Base-by-base conservation (phyloP, 768 basidiomycete species). In the Dentipellis sp. region DNA sequence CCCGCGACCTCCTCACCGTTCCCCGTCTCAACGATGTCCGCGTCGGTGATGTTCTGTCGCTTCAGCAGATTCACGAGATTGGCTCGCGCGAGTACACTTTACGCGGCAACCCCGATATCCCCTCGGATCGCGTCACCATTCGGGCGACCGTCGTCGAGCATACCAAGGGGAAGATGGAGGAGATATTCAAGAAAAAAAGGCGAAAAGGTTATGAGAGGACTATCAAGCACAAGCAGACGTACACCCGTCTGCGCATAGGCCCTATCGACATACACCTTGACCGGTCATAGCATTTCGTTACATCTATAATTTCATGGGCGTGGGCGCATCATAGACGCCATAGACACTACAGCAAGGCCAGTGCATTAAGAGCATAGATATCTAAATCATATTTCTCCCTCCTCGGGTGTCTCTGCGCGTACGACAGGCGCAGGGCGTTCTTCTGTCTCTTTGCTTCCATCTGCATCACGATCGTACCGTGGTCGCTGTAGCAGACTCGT, bases 151-250 rank as follows among this genome's bases (percentile, higher is more conserved):
- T 99, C n/a, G 72, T 98, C 48, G 97, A 99, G 71, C 95, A 99
- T 68, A 98, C 97, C 45, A 97, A 94, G 70, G 90, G 92, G 8
- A 79, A 80, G 53, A 88, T 98, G 89, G 89, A 95, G 72, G 79
- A 76, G 64, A 88, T 90, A 54, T 82, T 94, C 73, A 97, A 97
- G 78, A 95, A 94, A 77, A 99, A 98, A 78, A 76, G 94, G 72
- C 85, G 97, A 84, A 97, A 98, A 77, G 94, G 95, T 10, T 98
- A 98, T 74, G 83, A 89, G 72, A 91, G 91, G 73, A 93, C 91
- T 8, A 91, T 97, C 61, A 80, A 83, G 68, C 87, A 92, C 70
- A 98, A 97, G 71, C 92, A 94, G 67, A 88, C 87, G 2, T 98
- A 90, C 74, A 98, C 95, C n/a, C 82, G 94, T 67, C 78, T 99